Evolutionary conservation across 352 stramenopile genomes (phyloP).

Genomic region (Globisporangium orthogonon): DNA sequence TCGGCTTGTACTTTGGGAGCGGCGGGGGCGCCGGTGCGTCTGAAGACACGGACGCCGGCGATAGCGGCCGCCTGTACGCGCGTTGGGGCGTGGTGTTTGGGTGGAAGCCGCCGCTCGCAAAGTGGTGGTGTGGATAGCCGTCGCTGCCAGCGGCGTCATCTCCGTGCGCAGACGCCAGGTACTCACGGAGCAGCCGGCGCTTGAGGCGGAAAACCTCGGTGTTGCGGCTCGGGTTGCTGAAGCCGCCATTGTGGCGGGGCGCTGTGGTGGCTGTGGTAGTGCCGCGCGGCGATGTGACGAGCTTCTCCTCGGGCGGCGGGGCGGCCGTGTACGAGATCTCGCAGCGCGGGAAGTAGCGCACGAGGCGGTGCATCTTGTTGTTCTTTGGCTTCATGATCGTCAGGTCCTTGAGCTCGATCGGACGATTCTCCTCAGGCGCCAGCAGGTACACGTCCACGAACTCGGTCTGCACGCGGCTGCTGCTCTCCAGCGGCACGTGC

Average conservation of each 20-base stretch:
- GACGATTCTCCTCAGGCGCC: constrained; percentile 48
- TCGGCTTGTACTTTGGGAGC: constrained; percentile 43
- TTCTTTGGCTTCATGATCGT: constrained; percentile 83
- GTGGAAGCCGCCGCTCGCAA: not conserved
- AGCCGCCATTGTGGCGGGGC: constrained; percentile 60
- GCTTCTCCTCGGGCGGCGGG: constrained; percentile 49
- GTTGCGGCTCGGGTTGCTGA: constrained; percentile 66
- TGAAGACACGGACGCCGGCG: constrained; percentile 9
- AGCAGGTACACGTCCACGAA: constrained; percentile 71
- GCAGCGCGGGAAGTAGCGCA: constrained; percentile 56
- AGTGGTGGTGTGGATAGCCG: not conserved
- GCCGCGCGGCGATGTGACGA: constrained; percentile 42
- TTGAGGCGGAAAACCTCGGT: constrained; percentile 71
- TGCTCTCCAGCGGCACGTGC: not conserved
- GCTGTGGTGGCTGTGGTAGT: constrained; percentile 42
- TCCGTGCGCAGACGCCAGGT: constrained; percentile 23
- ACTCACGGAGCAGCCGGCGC: constrained; percentile 52
- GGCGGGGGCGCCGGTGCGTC: constrained; percentile 5
- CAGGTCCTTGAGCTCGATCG: constrained; percentile 69
- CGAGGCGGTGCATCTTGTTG: constrained; percentile 65
- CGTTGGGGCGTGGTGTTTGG: not conserved
- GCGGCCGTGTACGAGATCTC: constrained; percentile 70
- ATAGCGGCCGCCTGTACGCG: constrained; percentile 15
- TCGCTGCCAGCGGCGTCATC: not conserved
- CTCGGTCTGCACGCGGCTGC: constrained; percentile 28